These are phyloP conservation scores for Hawksworthiomyces lignivorus DNA, from an alignment of 2,329 filamentous ascomycete species.

Conservation along the genomic window DNA sequence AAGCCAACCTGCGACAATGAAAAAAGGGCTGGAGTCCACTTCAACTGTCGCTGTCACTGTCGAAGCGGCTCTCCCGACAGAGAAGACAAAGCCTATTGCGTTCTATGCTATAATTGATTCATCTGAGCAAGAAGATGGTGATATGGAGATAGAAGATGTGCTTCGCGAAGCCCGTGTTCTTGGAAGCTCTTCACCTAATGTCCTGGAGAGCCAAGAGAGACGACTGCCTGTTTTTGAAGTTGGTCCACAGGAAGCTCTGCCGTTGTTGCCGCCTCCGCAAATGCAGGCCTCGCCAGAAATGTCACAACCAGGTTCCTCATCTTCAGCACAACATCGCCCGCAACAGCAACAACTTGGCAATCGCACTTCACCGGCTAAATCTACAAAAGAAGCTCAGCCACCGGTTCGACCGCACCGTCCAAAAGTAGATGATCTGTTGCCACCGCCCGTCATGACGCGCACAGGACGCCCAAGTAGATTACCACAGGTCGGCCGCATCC, in stretches of 20 bases:
- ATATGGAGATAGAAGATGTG: constrained; percentile 38
- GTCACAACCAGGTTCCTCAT: background rate
- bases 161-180: constrained; percentile 41
- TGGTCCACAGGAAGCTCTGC: background rate
- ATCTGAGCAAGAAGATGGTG: constrained; percentile 41
- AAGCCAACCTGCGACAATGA: constrained; percentile 28
- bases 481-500: constrained; percentile 78
- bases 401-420: too few species aligned
- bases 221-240: constrained; percentile 3
- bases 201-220: background rate
- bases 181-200: constrained; percentile 1
- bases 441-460: background rate
- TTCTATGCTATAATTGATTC: constrained; percentile 57
- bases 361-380: too few species aligned
- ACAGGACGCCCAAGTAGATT: constrained; percentile 52
- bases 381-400: too few species aligned
- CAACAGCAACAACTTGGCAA: constrained; percentile 1
- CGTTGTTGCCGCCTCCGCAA: background rate
- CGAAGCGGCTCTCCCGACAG: constrained; percentile 40
- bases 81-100: constrained; percentile 44
- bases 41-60: constrained; percentile 38
- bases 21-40: constrained; percentile 31
- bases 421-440: too few species aligned
- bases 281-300: background rate
- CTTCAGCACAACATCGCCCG: background rate